Base-by-base conservation (phyloP, 2,329 filamentous ascomycete species). In the Grosmannia penicillata region DNA sequence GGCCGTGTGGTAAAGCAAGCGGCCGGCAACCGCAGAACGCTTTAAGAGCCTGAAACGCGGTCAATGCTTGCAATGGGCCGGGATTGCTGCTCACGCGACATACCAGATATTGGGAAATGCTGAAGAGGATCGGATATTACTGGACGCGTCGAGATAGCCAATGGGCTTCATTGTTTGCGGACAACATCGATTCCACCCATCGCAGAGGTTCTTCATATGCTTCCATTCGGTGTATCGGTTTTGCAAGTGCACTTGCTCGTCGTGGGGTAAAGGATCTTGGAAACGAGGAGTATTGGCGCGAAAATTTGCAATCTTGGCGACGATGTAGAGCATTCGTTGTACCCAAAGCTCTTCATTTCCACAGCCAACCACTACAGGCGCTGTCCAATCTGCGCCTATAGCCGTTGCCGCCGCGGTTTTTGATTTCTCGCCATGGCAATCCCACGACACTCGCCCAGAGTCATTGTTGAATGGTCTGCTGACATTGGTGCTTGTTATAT, bases 111-210 rank as follows among this genome's bases (percentile, higher is more conserved):
- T 81, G 0, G 89, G 87, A 50, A 95, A 95, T 1, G 72, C 61
- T 3, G 84, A 93, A 47, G 78, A 78, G 2, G 72, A 70, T 23
- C 25, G n/a, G 4, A 26, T 10, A 7, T 21, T 32, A 48, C 82
- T 74, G 42, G 72, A 71, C 2, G 80, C 67, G 40, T 78, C 72
- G 1, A 91, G 60, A 53, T 84, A 86, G 1, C 79, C 82, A 55
- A 93, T 75, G 0, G 87, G 83, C 48, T 82, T 78, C 85, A 96
- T 94, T 1, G 82, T 85, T 39, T 80, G 68, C 3, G 89, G 89
- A 23, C 85, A 80, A 38, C 69, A 72, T 37, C 72, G 67, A 47
- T 83, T 79, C 89, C 89, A 96, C 34, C 71, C 68, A 53, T 93
- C 82, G 49, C 83, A 89, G 61, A 87, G 71, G n/a, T 63, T 63